Percentiles rank a stretch among this genome's conserved stretches.
phyloP scores from a whole-genome alignment of 805 yeast genomes.

The Kuraishia piskuri region DNA sequence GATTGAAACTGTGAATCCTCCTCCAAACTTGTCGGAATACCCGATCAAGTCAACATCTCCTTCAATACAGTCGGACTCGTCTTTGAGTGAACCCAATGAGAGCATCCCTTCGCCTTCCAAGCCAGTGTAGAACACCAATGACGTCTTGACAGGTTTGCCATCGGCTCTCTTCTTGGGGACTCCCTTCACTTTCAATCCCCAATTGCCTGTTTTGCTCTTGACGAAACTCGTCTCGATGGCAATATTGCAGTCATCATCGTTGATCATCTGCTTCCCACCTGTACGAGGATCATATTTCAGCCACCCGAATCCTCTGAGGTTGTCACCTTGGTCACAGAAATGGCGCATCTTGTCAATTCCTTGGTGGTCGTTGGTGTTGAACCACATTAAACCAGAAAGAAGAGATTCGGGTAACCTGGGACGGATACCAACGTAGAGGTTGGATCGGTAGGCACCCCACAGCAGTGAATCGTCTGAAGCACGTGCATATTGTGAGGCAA shows the following conservation, averaged over 20 bases:
- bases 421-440: constrained; percentile 75
- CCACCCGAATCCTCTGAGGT: constrained; percentile 76
- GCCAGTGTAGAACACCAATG: constrained; percentile 73
- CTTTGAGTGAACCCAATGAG: constrained; percentile 26
- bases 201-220: constrained; percentile 66
- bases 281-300: constrained; percentile 74
- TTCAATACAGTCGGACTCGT: constrained; percentile 19
- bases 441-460: constrained; percentile 95
- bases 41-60: constrained; percentile 40
- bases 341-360: constrained; percentile 60
- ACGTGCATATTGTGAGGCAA: constrained; percentile 19
- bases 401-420: constrained; percentile 76
- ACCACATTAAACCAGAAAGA: constrained; percentile 84
- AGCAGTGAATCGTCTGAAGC: constrained; percentile 42
- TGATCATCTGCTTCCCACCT: constrained; percentile 77
- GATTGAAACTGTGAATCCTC: constrained; percentile 50
- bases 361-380: constrained; percentile 47
- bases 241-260: constrained; percentile 57
- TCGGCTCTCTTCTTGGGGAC: constrained; percentile 44
- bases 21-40: constrained; percentile 53
- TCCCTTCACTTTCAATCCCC: constrained; percentile 75
- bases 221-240: constrained; percentile 65
- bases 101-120: constrained; percentile 55
- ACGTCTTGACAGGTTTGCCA: constrained; percentile 32
- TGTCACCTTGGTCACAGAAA: constrained; percentile 64